Evolutionary conservation across 805 yeast species (phyloP).

Genomic region (Metschnikowia peoriensis): DNA sequence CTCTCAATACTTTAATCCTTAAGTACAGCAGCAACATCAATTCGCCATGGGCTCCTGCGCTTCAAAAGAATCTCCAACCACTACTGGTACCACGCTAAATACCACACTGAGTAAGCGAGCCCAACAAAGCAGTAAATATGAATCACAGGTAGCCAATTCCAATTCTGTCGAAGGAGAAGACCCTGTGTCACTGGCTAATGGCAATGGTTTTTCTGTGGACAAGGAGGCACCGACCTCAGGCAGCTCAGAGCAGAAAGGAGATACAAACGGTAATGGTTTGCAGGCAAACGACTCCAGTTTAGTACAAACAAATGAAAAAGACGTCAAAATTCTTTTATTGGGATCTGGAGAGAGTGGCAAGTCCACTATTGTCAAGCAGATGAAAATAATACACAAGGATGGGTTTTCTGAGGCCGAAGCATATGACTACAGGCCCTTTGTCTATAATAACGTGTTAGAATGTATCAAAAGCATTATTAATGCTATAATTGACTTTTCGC

Average conservation of each 20-base stretch:
- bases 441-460: conserved; percentile 73
- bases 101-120: conserved; percentile 15
- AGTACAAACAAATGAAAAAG: conserved; percentile 30
- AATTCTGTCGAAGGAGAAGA: neutral
- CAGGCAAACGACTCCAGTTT: conserved; percentile 11
- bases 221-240: neutral
- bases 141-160: neutral
- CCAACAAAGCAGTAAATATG: conserved; percentile 15
- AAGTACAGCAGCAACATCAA: neutral
- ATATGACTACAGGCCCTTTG: conserved; percentile 71
- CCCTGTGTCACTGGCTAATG: neutral
- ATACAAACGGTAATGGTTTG: conserved; percentile 7
- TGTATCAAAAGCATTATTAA: conserved; percentile 69
- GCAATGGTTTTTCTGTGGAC: conserved; percentile 1
- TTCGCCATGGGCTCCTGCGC: conserved; percentile 16
- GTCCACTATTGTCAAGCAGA: conserved; percentile 77
- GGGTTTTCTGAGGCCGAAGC: conserved; percentile 73
- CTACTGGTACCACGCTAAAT: conserved; percentile 4
- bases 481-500: conserved; percentile 58
- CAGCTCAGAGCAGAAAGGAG: neutral
- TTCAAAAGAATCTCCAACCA: conserved; percentile 10
- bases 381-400: conserved; percentile 72
- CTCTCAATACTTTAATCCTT: neutral
- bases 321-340: conserved; percentile 69
- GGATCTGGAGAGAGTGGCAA: conserved; percentile 92